phyloP scores from a whole-genome alignment of 2,329 filamentous ascomycete species.

The Aspergillus sclerotialis region DNA sequence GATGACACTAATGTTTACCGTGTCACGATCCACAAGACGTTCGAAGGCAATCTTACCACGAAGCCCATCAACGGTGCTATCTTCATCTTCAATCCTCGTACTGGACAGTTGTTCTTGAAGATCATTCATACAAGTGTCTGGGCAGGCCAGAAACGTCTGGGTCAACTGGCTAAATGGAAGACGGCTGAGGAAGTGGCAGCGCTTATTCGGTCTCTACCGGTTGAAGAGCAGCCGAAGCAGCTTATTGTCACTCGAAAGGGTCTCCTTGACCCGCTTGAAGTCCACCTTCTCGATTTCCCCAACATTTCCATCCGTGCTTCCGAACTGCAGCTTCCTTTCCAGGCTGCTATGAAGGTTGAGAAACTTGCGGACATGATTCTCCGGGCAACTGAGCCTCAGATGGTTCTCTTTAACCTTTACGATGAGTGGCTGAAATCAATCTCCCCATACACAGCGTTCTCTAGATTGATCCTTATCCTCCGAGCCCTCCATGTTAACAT shows the following conservation, averaged over 20 bases:
- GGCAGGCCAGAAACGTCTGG: conserved; percentile 98
- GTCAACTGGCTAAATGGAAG: conserved; percentile 98
- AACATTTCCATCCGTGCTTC: conserved; percentile 98
- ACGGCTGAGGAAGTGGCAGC: conserved; percentile 99
- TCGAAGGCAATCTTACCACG: conserved; percentile 96
- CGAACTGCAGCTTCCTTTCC: conserved; percentile 94
- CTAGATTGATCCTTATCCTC: conserved; percentile 84
- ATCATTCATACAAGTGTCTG: conserved; percentile 99
- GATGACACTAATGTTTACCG: conserved; percentile 99
- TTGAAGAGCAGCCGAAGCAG: conserved; percentile 98
- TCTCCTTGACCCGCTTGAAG: conserved; percentile 91
- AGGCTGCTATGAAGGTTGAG: conserved; percentile 99
- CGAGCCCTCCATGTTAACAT: conserved; percentile 95
- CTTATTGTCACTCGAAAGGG: conserved; percentile 97
- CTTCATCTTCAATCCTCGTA: conserved; percentile 99
- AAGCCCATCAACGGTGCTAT: conserved; percentile 99
- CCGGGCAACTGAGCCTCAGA: conserved; percentile 95
- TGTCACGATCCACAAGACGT: conserved; percentile 99
- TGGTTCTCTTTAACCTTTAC: conserved; percentile 98
- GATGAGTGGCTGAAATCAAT: conserved; percentile 99
- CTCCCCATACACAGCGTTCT: conserved; percentile 97
- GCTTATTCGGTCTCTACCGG: conserved; percentile 86
- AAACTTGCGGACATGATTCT: conserved; percentile 99
- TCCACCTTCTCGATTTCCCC: conserved; percentile 94
- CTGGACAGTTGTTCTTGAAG: conserved; percentile 95